Evolutionary conservation across 768 basidiomycete genomes (phyloP), one percentile per base, ranked within the genome.

Genomic region (Russula compacta): DNA sequence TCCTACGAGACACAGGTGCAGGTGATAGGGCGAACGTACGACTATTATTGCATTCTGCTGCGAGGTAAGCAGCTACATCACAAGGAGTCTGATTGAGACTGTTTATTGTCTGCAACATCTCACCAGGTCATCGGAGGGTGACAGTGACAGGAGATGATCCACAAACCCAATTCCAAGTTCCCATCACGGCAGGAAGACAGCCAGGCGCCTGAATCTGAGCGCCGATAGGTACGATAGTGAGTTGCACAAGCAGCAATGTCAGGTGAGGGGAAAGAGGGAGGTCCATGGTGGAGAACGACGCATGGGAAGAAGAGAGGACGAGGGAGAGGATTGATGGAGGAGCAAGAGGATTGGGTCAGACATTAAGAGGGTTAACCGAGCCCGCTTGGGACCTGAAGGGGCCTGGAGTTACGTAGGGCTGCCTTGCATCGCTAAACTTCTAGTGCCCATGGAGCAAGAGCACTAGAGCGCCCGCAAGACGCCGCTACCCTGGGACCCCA

Each of bases 71-170:
- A 10, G 61, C 47, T 32, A 29, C 35, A 15, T n/a, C 7, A 33
- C 61, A 62, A 21, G 61, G 61, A 8, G 29, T 19, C 50, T 62
- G 61, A 17, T 44, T 50, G 33, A 58, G 32, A 36, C 56, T 62
- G 29, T 62, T 62, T 8, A 9, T 49, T 36, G 61, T 52, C 61
- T 62, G 21, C n/a, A 5, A 33, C 7, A 6, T 8, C 9, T 17
- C 11, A 39, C 21, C 9, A n/a, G 49, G 32, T 58, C 40, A 58
- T 32, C 49, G 33, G 43, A 12, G 7, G n/a, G 15, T n/a, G n/a
- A n/a, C n/a, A 7, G 8, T 17, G 7, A 38, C 15, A 29, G 35
- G 47, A 50, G 15, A 47, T 17, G 33, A 21, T 14, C 15, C 14
- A 54, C 52, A 38, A 21, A 54, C 59, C 53, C 59, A 58, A 51